phyloP scores from a whole-genome alignment of 2,329 filamentous ascomycete genomes.

The Cryphonectria nitschkei region DNA sequence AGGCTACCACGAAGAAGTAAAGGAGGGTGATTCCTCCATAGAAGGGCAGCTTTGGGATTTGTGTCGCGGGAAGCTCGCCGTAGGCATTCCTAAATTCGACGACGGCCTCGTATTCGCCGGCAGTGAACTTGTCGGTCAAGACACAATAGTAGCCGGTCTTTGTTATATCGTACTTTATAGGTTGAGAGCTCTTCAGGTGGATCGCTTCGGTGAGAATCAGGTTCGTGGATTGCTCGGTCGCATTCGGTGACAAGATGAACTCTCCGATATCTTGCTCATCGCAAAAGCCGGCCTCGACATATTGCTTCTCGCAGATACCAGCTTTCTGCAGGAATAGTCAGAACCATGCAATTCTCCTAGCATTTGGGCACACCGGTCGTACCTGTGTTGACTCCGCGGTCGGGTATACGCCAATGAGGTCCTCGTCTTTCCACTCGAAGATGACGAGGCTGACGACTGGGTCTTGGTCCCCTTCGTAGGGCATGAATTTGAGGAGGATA shows the following conservation, averaged over 20 bases:
- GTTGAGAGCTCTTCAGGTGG: constrained; percentile 73
- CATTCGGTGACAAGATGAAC: constrained; percentile 81
- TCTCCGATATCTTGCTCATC: constrained; percentile 77
- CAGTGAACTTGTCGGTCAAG: constrained; percentile 71
- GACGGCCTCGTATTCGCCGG: constrained; percentile 73
- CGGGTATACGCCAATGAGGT: constrained; percentile 72
- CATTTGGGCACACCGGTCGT: constrained; percentile 34
- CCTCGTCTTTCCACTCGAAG: constrained; percentile 91
- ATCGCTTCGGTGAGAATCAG: constrained; percentile 80
- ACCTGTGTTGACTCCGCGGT: constrained; percentile 59
- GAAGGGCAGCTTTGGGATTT: constrained; percentile 96
- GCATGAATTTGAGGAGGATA: constrained; percentile 81
- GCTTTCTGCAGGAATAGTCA: constrained; percentile 44
- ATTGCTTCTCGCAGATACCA: constrained; percentile 74
- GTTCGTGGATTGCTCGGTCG: constrained; percentile 70
- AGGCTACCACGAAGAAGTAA: constrained; percentile 83
- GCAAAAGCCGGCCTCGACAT: constrained; percentile 72
- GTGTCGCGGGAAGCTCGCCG: constrained; percentile 90
- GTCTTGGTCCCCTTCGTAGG: constrained; percentile 65
- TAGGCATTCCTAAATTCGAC: constrained; percentile 96
- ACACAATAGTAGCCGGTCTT: constrained; percentile 98
- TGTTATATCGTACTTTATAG: constrained; percentile 81
- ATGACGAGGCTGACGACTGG: constrained; percentile 83
- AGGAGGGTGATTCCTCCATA: constrained; percentile 93
- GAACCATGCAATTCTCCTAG: constrained; percentile 28